These are phyloP conservation scores for Monilinia vaccinii-corymbosi DNA, from an alignment of 2,329 filamentous ascomycete species.

Conservation along the genomic window DNA sequence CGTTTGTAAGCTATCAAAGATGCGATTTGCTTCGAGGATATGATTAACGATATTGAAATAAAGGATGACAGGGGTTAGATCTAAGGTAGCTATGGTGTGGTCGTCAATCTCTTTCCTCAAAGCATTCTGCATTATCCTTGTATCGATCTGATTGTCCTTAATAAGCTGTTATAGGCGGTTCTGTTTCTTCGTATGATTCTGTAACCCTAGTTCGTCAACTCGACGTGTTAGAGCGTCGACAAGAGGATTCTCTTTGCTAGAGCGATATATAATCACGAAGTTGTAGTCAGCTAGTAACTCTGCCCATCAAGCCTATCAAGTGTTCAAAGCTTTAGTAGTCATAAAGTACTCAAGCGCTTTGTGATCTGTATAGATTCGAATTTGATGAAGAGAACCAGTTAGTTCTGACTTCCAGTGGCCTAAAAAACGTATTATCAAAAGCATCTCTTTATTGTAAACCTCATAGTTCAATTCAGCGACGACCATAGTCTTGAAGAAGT, in stretches of 20 bases:
- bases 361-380: too few relatives aligned
- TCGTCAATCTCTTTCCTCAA: not conserved
- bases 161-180: not conserved
- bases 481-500: too few relatives aligned
- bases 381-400: too few relatives aligned
- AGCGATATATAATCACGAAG: not conserved
- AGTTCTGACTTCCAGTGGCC: too few relatives aligned
- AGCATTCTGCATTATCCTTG: not conserved
- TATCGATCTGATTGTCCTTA: not conserved
- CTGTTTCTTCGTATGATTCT: not conserved
- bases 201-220: not conserved
- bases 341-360: not conserved
- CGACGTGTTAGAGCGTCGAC: not conserved
- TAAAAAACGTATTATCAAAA: too few relatives aligned
- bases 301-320: not conserved
- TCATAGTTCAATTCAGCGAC: too few relatives aligned
- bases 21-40: too few relatives aligned
- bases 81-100: too few relatives aligned
- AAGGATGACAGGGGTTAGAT: too few relatives aligned
- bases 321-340: not conserved
- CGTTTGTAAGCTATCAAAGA: too few relatives aligned
- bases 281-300: not conserved
- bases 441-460: too few relatives aligned
- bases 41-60: too few relatives aligned
- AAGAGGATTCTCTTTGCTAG: not conserved